phyloP scores from a whole-genome alignment of 371 early-diverging fungal genomes.

The Saksenaea oblongispora region DNA sequence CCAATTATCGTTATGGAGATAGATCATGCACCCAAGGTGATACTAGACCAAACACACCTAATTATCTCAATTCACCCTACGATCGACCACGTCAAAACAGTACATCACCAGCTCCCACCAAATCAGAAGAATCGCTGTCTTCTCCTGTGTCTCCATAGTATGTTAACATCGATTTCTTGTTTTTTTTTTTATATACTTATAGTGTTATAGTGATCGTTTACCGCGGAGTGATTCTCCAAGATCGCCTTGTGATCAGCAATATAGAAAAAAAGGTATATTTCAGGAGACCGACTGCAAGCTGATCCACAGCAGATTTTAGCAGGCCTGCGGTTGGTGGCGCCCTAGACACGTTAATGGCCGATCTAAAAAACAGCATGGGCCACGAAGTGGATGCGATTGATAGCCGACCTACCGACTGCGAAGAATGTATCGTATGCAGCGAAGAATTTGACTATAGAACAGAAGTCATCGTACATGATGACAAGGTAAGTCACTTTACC shows the following conservation, averaged over 20 bases:
- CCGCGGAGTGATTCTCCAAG: not conserved
- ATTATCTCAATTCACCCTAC: conserved; percentile 7
- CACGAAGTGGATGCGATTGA: conserved; percentile 13
- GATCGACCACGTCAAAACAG: conserved; percentile 39
- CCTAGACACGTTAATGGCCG: conserved; percentile 30
- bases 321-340: conserved; percentile 10
- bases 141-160: conserved; percentile 4
- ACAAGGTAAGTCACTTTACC: not conserved
- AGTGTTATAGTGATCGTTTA: not conserved
- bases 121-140: conserved; percentile 2
- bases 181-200: not conserved
- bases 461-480: not conserved
- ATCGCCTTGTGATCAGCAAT: not conserved
- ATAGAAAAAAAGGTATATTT: not conserved
- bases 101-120: conserved; percentile 37
- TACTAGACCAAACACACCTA: conserved; percentile 16
- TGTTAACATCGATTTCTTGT: not conserved
- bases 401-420: conserved; percentile 2
- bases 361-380: conserved; percentile 25
- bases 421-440: not conserved
- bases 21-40: not conserved
- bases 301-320: not conserved
- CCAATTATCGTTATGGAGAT: conserved; percentile 2
- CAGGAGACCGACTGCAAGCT: not conserved
- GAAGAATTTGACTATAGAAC: not conserved